phyloP scores from a whole-genome alignment of 805 yeast genomes.

The Suhomyces prunicola region DNA sequence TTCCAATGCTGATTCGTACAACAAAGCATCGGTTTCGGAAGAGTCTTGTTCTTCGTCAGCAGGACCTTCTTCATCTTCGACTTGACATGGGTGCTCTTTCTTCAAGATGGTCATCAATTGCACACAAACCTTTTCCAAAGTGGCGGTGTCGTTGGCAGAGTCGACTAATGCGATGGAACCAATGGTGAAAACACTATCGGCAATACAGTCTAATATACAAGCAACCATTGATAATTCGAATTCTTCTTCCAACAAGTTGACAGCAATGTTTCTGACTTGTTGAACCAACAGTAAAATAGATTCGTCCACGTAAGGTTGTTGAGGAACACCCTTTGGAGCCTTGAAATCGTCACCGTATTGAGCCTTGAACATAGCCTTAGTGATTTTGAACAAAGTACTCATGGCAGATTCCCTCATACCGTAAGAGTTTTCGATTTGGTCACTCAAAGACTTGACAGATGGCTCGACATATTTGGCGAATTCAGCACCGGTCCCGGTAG shows the following conservation, averaged over 20 bases:
- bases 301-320: slow-evolving; percentile 56
- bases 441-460: slow-evolving; percentile 58
- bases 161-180: slow-evolving; percentile 75
- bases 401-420: slow-evolving; percentile 90
- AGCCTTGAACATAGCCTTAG: slow-evolving; percentile 61
- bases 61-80: slow-evolving; percentile 65
- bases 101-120: slow-evolving; percentile 71
- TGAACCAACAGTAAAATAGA: slow-evolving; percentile 57
- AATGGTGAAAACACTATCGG: slow-evolving; percentile 62
- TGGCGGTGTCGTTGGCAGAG: slow-evolving; percentile 47
- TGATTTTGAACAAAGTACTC: slow-evolving; percentile 78
- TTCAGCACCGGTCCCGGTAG: slow-evolving; percentile 77
- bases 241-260: slow-evolving; percentile 68
- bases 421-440: slow-evolving; percentile 80
- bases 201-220: slow-evolving; percentile 68
- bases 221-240: slow-evolving; percentile 81
- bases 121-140: slow-evolving; percentile 64
- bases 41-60: slow-evolving; percentile 50
- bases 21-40: slow-evolving; percentile 54
- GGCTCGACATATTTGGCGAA: slow-evolving; percentile 76
- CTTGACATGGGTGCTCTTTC: slow-evolving; percentile 82
- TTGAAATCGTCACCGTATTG: slow-evolving; percentile 45
- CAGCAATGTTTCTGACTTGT: slow-evolving; percentile 64
- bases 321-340: slow-evolving; percentile 63
- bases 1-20: slow-evolving; percentile 83